Evolutionary conservation across 2,329 filamentous ascomycete species (phyloP), one percentile per base, ranked within the genome.

Genomic region (Aspergillus sojae): DNA sequence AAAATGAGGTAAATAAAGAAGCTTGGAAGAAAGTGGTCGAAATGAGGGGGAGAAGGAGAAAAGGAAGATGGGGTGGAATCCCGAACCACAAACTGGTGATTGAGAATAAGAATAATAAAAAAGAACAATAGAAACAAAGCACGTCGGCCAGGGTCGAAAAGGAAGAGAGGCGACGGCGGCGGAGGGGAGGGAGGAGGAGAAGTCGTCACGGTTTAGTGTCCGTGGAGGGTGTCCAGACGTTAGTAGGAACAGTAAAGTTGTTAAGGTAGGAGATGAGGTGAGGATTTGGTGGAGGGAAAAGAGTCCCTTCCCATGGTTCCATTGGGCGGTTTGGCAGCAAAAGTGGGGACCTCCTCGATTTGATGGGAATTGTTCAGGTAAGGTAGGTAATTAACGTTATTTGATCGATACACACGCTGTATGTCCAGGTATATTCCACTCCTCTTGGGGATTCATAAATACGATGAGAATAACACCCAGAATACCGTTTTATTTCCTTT

Each of bases 1-100:
- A 9, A 45, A 32, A 45, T 28, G 16, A 60, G 48, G 34, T n/a
- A 41, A 39, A 28, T 21, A 36, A 36, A 23, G 32, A 48, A 54
- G 36, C 53, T 58, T 57, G 46, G 57, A 65, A 58, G 54, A 55
- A 58, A 58, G 56, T 62, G 53, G 30, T 53, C 56, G 62, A 58
- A 62, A 55, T 55, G 52, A 39, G 34, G 52, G 52, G 58, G 53
- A 53, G 57, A 60, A 62, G 59, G 36, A 45, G 45, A 52, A 57
- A 50, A 58, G 28, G 52, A 62, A 23, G 62, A 58, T 34, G 54
- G 39, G 53, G 58, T 39, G 14, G 32, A 39, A 36, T 55, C 52
- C 34, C n/a, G 12, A 55, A 39, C 36, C 32, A 64, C 21, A 52
- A n/a, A 46, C 7, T 41, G 39, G 21, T 23, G 52, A 50, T 56